Conservation (phyloP, 1,284 basidiomycete genomes). For the Peniophora sp. region DNA sequence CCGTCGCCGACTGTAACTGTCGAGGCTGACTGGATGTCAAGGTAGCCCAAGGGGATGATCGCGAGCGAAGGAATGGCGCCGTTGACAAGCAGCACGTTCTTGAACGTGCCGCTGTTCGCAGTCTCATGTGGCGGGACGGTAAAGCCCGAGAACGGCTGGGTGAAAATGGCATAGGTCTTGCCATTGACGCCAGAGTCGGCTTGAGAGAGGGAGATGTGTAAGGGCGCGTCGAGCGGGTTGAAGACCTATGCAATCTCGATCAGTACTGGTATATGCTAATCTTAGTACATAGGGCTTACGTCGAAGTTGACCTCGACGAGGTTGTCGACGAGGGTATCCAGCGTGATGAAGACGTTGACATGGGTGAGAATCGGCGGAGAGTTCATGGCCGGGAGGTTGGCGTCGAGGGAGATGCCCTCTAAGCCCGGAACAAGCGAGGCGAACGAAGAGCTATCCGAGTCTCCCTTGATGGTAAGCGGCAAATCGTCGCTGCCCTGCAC, state of each 20-base stretch:
- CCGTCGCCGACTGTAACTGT: constrained; percentile 39
- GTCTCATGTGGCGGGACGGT: constrained; percentile 48
- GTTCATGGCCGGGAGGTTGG: constrained; percentile 40
- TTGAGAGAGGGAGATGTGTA: constrained; percentile 50
- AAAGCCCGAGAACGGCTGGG: constrained; percentile 43
- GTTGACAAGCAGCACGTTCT: constrained; percentile 48
- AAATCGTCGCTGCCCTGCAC: constrained; percentile 41
- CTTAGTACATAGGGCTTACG: constrained; percentile 22
- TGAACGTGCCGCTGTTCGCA: constrained; percentile 47
- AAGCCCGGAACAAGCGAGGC: constrained; percentile 52
- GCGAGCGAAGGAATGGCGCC: constrained; percentile 45
- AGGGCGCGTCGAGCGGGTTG: constrained; percentile 51
- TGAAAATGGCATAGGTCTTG: constrained; percentile 48
- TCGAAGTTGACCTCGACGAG: constrained; percentile 48
- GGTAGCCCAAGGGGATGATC: constrained; percentile 43
- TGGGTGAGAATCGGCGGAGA: constrained; percentile 33
- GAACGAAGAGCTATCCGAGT: constrained; percentile 54
- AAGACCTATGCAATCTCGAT: constrained; percentile 25
- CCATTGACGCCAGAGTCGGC: constrained; percentile 45
- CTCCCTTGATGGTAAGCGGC: constrained; percentile 52
- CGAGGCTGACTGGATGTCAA: constrained; percentile 44
- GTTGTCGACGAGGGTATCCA: constrained; percentile 41
- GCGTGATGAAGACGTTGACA: constrained; percentile 41
- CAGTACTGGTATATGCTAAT: not conserved
- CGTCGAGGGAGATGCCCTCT: constrained; percentile 43